Base-by-base conservation (phyloP, 2,329 filamentous ascomycete genomes). In the Ceratocystis harringtonii region DNA sequence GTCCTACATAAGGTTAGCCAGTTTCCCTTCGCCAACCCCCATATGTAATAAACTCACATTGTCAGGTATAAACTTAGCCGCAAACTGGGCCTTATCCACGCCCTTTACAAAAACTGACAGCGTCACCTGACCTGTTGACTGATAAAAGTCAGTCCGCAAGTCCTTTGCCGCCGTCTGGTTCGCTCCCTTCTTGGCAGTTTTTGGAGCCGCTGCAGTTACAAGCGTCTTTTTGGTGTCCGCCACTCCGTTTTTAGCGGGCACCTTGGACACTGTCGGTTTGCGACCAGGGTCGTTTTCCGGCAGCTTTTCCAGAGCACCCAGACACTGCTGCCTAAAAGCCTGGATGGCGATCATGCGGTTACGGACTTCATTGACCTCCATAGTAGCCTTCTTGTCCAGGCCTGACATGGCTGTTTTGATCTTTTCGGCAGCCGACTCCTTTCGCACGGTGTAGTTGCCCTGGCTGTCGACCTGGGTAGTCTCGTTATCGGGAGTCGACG, bases 391-490 rank as follows among this genome's bases (percentile, higher is more conserved):
- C 3, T 69, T 61, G 15, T 69, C 67, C 45, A 70, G 68, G 41
- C 69, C 69, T 1, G 70, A 69, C 17, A 70, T 68, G 2, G 73
- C 70, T 17, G 78, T 75, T 3, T 70, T 71, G 12, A 69, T 69
- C 0, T 72, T 70, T 61, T 73, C 71, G 1, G 69, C 67, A 32
- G 71, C 73, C 1, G 72, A 71, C 44, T 71, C 68, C 22, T 70
- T 62, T 0, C 74, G 79, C 19, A 75, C 75, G 0, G 69, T 75
- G 73, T 83, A 84, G 67, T 77, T 75, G 1, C 82, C 81, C 0
- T 76, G 70, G 3, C 71, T 73, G 70, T 82, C 78, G 2, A 78
- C 74, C 43, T 64, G 50, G 0, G 45, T 63, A 2, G 65, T 67
- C 41, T 67, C 62, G 12, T 32, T 8, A 62, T 68, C 65, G 5